Base-by-base conservation (phyloP, 1,139 yeast genomes). In the Diutina mesorugosa region DNA sequence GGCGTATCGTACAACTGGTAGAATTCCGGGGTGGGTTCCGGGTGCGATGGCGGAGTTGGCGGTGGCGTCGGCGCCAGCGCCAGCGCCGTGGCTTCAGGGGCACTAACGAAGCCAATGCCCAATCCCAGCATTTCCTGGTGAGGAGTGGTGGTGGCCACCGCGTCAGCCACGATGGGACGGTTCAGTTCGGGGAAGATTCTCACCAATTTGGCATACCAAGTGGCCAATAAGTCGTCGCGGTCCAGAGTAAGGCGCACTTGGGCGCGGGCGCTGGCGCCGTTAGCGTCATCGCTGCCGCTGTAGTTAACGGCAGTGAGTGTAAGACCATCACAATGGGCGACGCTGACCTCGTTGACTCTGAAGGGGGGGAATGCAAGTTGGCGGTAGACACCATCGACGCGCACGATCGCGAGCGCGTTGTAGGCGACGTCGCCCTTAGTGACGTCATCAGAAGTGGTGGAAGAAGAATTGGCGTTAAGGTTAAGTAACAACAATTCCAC, bases 291-390 rank as follows among this genome's bases (percentile, higher is more conserved):
- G 3, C 26, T 21, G 26, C 41, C 41, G 5, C 41, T n/a, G 35
- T 50, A 50, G 35, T 50, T 30, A 9, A 50, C 26, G 7, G 45
- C 45, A 21, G 53, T 50, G n/a, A 50, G 18, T 9, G 53, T 50
- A 14, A 50, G n/a, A 29, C 9, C 41, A 16, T 18, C 45, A 6
- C 8, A n/a, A 32, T 32, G 45, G n/a, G 16, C 21, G 12, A 50
- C 16, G 35, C 38, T 47, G 29, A 50, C 53, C 16, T 50, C 53
- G 18, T 50, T 50, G 29, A 32, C 45, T 5, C 53, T 26, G 16
- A 50, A 50, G 6, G 53, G 53, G 5, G 53, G 53, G 28, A n/a
- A 50, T 9, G 45, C 53, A 38, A 50, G 32, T n/a, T 50, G 53
- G 29, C 53, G 53, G 16, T 7, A 8, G 32, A 10, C 26, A 21